Percentiles rank a stretch among this genome's conserved stretches.
phyloP scores from a whole-genome alignment of 1,284 basidiomycete genomes.

The Singerocomus rubriflavus region DNA sequence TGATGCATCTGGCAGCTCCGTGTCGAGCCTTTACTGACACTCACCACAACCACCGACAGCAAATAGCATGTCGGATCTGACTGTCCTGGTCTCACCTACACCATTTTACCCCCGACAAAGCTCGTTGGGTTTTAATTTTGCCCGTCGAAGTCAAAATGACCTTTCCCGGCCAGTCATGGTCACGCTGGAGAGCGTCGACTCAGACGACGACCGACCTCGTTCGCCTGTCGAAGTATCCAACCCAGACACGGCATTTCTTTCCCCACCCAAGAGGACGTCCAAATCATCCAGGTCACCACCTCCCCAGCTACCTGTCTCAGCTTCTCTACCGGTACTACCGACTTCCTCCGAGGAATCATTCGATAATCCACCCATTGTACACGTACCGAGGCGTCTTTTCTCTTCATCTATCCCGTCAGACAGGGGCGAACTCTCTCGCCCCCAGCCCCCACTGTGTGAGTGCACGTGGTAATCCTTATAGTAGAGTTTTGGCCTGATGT shows the following conservation, averaged over 20 bases:
- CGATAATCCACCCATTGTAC: constrained; percentile 8
- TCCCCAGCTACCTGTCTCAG: constrained; percentile 26
- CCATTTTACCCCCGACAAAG: constrained; percentile 23
- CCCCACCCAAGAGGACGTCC: constrained; percentile 49
- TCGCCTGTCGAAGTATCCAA: constrained; percentile 28
- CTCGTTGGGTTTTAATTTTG: constrained; percentile 30
- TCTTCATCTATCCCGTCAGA: constrained; percentile 31
- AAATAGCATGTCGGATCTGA: constrained; percentile 31
- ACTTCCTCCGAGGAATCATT: not conserved
- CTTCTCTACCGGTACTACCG: constrained; percentile 20
- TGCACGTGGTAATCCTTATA: constrained; percentile 11
- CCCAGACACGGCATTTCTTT: constrained; percentile 36
- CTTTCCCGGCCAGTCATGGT: constrained; percentile 44
- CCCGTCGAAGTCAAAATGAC: constrained; percentile 29
- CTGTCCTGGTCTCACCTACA: constrained; percentile 34
- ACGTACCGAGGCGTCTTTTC: constrained; percentile 22
- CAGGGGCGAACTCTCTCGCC: constrained; percentile 46
- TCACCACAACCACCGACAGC: not conserved
- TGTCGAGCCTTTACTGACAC: not conserved
- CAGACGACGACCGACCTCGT: constrained; percentile 27
- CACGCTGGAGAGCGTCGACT: constrained; percentile 43
- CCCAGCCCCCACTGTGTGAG: constrained; percentile 63
- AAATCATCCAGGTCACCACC: constrained; percentile 20
- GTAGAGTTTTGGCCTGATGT: not conserved
- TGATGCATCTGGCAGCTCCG: constrained; percentile 25